These are phyloP conservation scores for Ophiostoma fasciatum DNA, from an alignment of 2,329 filamentous ascomycete species.

Conservation along the genomic window DNA sequence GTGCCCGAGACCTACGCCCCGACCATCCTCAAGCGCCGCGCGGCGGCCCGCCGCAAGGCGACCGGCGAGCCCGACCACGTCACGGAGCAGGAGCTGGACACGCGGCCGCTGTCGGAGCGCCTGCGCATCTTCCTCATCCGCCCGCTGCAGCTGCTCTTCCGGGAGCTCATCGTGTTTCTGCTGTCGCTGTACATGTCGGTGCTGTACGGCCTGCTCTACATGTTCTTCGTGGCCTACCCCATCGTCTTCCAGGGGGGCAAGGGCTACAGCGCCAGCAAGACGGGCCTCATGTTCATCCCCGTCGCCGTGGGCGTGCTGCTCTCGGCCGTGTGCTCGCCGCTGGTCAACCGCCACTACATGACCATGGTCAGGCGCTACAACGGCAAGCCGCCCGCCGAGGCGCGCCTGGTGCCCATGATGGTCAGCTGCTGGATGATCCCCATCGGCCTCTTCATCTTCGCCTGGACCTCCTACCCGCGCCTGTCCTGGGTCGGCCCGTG, in stretches of 20 bases:
- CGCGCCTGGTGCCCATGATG: conserved; percentile 74
- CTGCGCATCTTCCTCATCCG: conserved; percentile 62
- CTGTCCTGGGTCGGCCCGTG: conserved; percentile 59
- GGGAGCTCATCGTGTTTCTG: conserved; percentile 72
- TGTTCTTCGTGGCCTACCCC: conserved; percentile 60
- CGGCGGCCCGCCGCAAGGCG: conserved; percentile 53
- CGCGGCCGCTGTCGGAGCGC: conserved; percentile 51
- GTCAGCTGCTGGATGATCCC: conserved; percentile 56
- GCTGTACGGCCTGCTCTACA: conserved; percentile 59
- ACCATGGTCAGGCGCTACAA: conserved; percentile 44
- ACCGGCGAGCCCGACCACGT: conserved; percentile 54
- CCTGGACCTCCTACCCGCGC: conserved; percentile 46
- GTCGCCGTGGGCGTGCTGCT: conserved; percentile 55
- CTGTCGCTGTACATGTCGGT: conserved; percentile 78
- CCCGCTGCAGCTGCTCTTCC: conserved; percentile 73
- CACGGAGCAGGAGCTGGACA: conserved; percentile 68
- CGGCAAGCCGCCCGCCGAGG: conserved; percentile 62
- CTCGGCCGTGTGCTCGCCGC: conserved; percentile 51
- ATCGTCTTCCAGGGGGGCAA: conserved; percentile 68
- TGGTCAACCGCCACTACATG: conserved; percentile 73
- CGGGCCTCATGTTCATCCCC: conserved; percentile 79
- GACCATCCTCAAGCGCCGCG: conserved; percentile 55
- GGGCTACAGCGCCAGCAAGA: conserved; percentile 57
- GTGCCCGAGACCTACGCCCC: conserved; percentile 82
- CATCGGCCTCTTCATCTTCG: conserved; percentile 33